These are phyloP conservation scores for Akanthomyces uredinophilus DNA, from an alignment of 2,329 filamentous ascomycete genomes.

Conservation along the genomic window DNA sequence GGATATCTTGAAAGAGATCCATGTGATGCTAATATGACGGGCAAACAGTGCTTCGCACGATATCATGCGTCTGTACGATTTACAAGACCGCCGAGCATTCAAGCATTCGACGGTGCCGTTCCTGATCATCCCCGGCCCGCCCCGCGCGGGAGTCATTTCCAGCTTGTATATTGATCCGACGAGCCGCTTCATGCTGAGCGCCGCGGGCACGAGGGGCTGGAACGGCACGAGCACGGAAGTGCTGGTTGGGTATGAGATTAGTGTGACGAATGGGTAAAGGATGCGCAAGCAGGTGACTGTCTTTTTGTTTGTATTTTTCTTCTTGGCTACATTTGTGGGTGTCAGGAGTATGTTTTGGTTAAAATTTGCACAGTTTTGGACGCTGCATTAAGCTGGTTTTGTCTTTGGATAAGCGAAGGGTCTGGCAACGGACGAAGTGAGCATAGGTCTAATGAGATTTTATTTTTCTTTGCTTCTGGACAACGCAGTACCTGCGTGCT, in stretches of 20 bases:
- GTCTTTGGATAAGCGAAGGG: no score
- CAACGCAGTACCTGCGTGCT: no score
- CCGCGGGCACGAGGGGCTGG: constrained; percentile 90
- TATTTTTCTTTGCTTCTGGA: no score
- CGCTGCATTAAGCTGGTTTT: no score
- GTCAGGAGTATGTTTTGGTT: not conserved
- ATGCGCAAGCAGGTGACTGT: not conserved
- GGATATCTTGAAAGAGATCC: not conserved
- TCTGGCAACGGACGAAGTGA: no score
- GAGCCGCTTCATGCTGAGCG: constrained; percentile 85
- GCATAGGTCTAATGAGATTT: no score
- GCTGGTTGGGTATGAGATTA: constrained; percentile 88
- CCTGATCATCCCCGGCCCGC: constrained; percentile 87
- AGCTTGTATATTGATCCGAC: constrained; percentile 82
- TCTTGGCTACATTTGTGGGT: not conserved
- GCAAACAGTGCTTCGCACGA: constrained; percentile 73
- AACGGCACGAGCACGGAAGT: constrained; percentile 88
- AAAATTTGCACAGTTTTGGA: not conserved
- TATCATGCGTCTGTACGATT: constrained; percentile 87
- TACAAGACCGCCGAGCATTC: constrained; percentile 59
- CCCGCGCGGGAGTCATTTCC: constrained; percentile 78
- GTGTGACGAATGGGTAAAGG: constrained; percentile 20
- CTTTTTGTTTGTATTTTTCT: not conserved
- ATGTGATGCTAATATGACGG: not conserved
- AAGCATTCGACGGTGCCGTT: constrained; percentile 84